phyloP scores from a whole-genome alignment of 1,139 yeast species.

The Yamadazyma sp. region DNA sequence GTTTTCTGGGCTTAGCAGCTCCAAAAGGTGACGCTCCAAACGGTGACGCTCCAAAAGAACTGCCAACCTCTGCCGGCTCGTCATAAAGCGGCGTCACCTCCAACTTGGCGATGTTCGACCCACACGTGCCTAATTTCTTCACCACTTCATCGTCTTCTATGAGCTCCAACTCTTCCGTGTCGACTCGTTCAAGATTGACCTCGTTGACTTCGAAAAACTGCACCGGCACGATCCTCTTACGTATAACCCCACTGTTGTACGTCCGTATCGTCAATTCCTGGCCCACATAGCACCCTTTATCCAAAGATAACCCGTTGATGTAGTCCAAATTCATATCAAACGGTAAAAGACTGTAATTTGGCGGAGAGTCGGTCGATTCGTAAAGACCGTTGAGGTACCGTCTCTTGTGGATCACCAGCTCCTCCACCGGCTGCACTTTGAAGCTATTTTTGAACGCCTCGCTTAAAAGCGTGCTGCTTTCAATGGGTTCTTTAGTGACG shows the following conservation, averaged over 20 bases:
- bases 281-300: conserved; percentile 95
- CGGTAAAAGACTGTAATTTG: conserved; percentile 58
- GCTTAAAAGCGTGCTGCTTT: conserved; percentile 24
- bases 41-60: conserved; percentile 3
- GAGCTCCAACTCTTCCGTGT: conserved; percentile 16
- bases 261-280: conserved; percentile 94
- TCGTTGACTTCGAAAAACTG: conserved; percentile 40
- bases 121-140: conserved; percentile 17
- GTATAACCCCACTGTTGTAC: conserved; percentile 74
- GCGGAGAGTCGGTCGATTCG: conserved; percentile 54
- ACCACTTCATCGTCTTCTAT: conserved; percentile 20
- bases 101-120: conserved; percentile 23
- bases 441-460: conserved; percentile 25
- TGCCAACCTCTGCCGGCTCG: conserved; percentile 12
- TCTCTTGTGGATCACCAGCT: conserved; percentile 40
- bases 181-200: conserved; percentile 15
- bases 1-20: conserved; percentile 28
- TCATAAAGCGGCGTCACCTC: conserved; percentile 23
- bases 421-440: conserved; percentile 16
- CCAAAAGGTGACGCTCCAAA: conserved; percentile 34
- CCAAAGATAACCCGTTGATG: conserved; percentile 76
- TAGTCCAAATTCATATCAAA: conserved; percentile 83
- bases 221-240: conserved; percentile 81
- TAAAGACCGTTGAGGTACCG: conserved; percentile 64
- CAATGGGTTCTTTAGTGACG: conserved; percentile 37